Base-by-base conservation (phyloP, 192 early-diverging fungal species). In the Diversispora eburnea region DNA sequence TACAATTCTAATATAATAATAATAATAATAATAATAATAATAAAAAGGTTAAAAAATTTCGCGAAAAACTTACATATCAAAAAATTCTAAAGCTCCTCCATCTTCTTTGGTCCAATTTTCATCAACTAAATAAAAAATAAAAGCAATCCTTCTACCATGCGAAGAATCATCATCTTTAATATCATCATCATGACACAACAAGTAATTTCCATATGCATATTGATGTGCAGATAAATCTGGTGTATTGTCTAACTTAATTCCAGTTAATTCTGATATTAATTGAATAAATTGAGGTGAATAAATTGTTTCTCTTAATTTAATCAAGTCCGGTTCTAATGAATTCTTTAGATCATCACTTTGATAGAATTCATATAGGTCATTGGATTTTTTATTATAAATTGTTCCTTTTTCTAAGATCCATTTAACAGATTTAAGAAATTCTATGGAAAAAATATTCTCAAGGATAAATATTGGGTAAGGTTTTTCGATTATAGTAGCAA, bases 101-200 rank as follows among this genome's bases (percentile, higher is more conserved):
- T 91, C 87, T 0, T 59, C 80, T 54, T 77, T 82, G n/a, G 70
- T 70, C 90, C 90, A 91, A 45, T 85, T 80, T 45, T 88, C 82
- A 52, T 88, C 87, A 17, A 89, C 87, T 59, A 91, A 75, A 59
- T 91, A 91, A 6, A 91, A 82, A 55, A 91, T 91, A 75, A 90
- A 91, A 3, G 90, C 90, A 33, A 91, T 87, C 54, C 84, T 78
- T 20, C 90, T 85, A 17, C 84, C 83, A 15, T 75, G 73, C 33
- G 77, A 78, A 61, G 76, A 33, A 46, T 80, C 70, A 58, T 84
- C 88, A 33, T 83, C 83, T 62, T 86, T 84, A 58, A 91, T 89
- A 73, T 91, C 90, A 59, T 91, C 90, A 61, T 91, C 90, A 64
- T 91, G 90, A 72, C 90, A 91, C 8, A 90, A 77, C 22, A 91